Conservation (phyloP, 345 rosid species). For the Salix koriyanagi region DNA sequence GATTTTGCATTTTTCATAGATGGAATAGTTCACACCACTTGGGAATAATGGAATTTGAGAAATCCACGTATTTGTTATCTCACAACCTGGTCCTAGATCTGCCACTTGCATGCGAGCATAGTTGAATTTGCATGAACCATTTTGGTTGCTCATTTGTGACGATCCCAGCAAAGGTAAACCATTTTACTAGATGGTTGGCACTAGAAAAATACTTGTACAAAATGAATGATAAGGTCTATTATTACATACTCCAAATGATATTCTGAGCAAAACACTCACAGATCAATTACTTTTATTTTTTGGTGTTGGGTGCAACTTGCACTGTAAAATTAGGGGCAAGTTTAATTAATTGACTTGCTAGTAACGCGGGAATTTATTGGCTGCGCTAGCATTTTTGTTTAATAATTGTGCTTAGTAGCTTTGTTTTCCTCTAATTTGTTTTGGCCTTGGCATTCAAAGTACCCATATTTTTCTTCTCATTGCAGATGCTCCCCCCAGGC, state of each 20-base stretch:
- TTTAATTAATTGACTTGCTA: conserved; percentile 9
- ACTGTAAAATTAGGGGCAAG: not conserved
- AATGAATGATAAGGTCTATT: not conserved
- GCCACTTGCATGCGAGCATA: not conserved
- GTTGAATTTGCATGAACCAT: not conserved
- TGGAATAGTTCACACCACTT: not conserved
- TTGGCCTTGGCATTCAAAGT: not conserved
- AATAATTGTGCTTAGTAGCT: not conserved
- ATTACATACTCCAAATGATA: not conserved
- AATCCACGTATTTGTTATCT: not conserved
- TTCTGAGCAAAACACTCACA: not conserved
- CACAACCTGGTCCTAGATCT: not conserved
- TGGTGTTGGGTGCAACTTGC: not conserved
- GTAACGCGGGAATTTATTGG: not conserved
- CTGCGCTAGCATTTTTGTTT: not conserved
- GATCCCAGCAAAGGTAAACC: not conserved
- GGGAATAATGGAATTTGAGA: not conserved
- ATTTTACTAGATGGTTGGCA: not conserved
- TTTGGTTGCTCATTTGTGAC: not conserved
- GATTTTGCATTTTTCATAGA: not conserved
- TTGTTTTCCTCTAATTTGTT: not conserved
- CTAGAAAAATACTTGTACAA: not conserved
- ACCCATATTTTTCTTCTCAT: conserved; percentile 2
- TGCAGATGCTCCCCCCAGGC: conserved; percentile 32
- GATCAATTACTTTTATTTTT: not conserved